These are phyloP conservation scores for Meira miltonrushii DNA, from an alignment of 1,284 basidiomycete genomes.

Conservation along the genomic window DNA sequence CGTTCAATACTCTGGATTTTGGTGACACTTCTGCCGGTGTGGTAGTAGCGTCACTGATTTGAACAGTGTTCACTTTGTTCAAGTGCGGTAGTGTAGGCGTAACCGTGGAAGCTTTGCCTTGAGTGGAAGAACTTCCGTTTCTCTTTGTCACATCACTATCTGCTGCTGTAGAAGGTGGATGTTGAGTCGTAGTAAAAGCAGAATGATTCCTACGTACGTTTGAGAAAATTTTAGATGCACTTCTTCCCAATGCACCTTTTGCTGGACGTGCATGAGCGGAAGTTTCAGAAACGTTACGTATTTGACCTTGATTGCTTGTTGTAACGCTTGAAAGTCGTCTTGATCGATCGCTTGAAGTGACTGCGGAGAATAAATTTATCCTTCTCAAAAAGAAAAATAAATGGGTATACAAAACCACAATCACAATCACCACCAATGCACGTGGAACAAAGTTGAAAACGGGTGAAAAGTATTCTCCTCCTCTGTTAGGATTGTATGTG, in stretches of 20 bases:
- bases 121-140: slow-evolving; percentile 1
- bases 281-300: too few species aligned
- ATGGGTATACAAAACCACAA: slow-evolving; percentile 41
- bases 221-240: too few species aligned
- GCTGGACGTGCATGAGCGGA: too few species aligned
- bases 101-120: neutral
- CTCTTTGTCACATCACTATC: neutral
- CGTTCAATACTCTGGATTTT: neutral
- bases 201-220: too few species aligned
- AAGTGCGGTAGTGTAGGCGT: neutral
- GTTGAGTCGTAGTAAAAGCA: too few species aligned
- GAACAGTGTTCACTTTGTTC: neutral
- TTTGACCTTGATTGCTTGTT: too few species aligned
- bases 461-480: slow-evolving; percentile 21
- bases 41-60: neutral
- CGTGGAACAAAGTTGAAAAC: slow-evolving; percentile 37
- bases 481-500: slow-evolving; percentile 15
- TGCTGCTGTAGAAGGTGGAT: neutral
- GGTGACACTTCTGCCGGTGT: slow-evolving; percentile 1
- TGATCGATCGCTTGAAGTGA: slow-evolving; percentile 1
- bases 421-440: slow-evolving; percentile 32
- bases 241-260: too few species aligned
- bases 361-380: slow-evolving; percentile 34
- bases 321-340: too few species aligned
- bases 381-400: slow-evolving; percentile 46